Percentiles rank a stretch among this genome's conserved stretches.
Evolutionary conservation across 768 basidiomycete genomes (phyloP).

Genomic region (Candolleomyces eurysporus): DNA sequence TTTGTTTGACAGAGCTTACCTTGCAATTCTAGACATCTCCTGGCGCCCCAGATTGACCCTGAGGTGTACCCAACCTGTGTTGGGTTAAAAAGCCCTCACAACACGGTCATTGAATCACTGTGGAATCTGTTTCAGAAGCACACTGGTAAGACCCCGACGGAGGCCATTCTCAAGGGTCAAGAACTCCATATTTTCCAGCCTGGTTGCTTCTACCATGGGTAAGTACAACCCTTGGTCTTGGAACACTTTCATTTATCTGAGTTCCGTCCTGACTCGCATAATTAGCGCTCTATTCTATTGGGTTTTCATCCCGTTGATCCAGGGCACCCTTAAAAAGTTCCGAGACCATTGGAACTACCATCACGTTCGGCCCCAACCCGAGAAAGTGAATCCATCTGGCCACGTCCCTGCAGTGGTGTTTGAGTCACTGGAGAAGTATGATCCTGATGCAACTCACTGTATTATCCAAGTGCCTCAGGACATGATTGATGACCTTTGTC

Average conservation of each 20-base stretch:
- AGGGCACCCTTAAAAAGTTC: slow-evolving; percentile 26
- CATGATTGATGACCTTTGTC: no score
- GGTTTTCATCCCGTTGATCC: slow-evolving; percentile 30
- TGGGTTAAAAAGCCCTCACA: slow-evolving; percentile 26
- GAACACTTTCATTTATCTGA: not conserved
- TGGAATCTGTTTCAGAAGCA: slow-evolving; percentile 26
- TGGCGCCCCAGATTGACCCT: slow-evolving; percentile 20
- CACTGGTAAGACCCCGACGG: slow-evolving; percentile 14
- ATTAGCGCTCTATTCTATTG: slow-evolving; percentile 31
- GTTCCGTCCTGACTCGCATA: slow-evolving; percentile 4
- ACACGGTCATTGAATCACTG: slow-evolving; percentile 27
- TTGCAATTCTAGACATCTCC: slow-evolving; percentile 12
- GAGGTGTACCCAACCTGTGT: slow-evolving; percentile 15
- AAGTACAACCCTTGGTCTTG: slow-evolving; percentile 1
- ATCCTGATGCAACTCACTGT: no score
- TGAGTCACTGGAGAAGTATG: no score
- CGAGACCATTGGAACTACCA: slow-evolving; percentile 29
- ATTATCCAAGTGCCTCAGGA: no score
- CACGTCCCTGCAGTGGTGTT: slow-evolving; percentile 22
- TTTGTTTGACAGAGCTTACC: no score
- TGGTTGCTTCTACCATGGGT: slow-evolving; percentile 17
- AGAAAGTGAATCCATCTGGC: slow-evolving; percentile 28
- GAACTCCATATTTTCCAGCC: slow-evolving; percentile 16
- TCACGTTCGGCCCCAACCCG: slow-evolving; percentile 17
- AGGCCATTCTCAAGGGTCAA: slow-evolving; percentile 19